Evolutionary conservation across 2,329 filamentous ascomycete species (phyloP), one percentile per base, ranked within the genome.

Genomic region (Pseudogymnoascus sp.): DNA sequence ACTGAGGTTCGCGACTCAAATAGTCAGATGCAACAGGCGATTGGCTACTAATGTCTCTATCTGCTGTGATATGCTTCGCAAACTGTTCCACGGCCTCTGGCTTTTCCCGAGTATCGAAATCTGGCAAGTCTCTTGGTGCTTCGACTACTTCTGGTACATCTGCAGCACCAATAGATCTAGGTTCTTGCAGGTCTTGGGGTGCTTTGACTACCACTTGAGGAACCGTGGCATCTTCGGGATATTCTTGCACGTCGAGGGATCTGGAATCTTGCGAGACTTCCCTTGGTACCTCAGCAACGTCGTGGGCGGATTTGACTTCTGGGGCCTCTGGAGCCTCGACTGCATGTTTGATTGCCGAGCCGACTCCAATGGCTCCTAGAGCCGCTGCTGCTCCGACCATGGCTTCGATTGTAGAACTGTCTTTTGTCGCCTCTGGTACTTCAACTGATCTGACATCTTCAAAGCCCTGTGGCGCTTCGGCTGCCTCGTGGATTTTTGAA

Each of bases 21-120:
- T 54, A 54, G 47, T 54, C 47, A 54, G 47, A 54, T 54, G 47
- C 18, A 54, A 12, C 47, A 32, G 32, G 47, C 47, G 47, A 54
- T 9, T 28, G 47, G 11, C 28, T 34, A 20, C 47, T 7, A 20
- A 54, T 32, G 28, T 54, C 47, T 54, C 47, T 54, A 12, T 54
- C 47, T 18, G n/a, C 28, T 20, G 16, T 54, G 47, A 34, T 16
- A 34, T 54, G 25, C 47, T 54, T 14, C 28, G 9, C 9, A 34
- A 54, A 3, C n/a, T 32, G 28, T 34, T 47, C 41, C 14, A 47
- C 28, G 16, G 22, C 22, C 28, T 50, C 43, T 30, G 43, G 43
- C 9, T 41, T 11, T 20, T 47, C n/a, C 6, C 22, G 16, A 7
- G 47, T 32, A 20, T 54, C 25, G 47, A 34, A 54, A 20, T 54